These are phyloP conservation scores for Mycena haematopus DNA, from an alignment of 768 basidiomycete genomes.

Conservation along the genomic window DNA sequence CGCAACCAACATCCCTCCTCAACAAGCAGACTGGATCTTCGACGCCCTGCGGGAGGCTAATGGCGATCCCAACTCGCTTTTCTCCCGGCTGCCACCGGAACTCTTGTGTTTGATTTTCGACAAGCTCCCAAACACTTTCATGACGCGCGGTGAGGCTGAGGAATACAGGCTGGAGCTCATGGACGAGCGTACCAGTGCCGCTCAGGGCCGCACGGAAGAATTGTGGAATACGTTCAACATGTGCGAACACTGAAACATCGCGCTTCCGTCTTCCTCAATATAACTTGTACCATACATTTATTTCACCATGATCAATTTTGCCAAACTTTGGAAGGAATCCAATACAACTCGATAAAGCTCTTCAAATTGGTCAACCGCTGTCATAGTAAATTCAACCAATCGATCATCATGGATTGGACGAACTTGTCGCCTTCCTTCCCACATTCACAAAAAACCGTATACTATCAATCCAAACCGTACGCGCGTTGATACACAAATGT, in stretches of 20 bases:
- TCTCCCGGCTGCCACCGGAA: constrained; percentile 15
- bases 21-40: constrained; percentile 38
- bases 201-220: neutral
- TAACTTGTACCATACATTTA: too few relatives aligned
- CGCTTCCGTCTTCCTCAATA: too few relatives aligned
- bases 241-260: neutral
- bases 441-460: too few relatives aligned
- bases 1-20: constrained; percentile 37
- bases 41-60: constrained; percentile 24
- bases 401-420: too few relatives aligned
- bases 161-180: constrained; percentile 21
- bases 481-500: too few relatives aligned
- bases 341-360: too few relatives aligned
- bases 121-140: neutral
- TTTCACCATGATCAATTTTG: too few relatives aligned
- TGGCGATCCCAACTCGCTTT: constrained; percentile 4
- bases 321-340: too few relatives aligned
- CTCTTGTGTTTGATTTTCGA: constrained; percentile 10
- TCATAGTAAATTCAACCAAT: too few relatives aligned
- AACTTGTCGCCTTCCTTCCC: too few relatives aligned
- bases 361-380: too few relatives aligned
- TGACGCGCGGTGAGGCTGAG: constrained; percentile 18
- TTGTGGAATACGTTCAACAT: constrained; percentile 13
- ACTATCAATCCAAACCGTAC: too few relatives aligned
- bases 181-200: constrained; percentile 25